Conservation (phyloP, 306 rosid genomes). For the Trichosanthes cucumerina region DNA sequence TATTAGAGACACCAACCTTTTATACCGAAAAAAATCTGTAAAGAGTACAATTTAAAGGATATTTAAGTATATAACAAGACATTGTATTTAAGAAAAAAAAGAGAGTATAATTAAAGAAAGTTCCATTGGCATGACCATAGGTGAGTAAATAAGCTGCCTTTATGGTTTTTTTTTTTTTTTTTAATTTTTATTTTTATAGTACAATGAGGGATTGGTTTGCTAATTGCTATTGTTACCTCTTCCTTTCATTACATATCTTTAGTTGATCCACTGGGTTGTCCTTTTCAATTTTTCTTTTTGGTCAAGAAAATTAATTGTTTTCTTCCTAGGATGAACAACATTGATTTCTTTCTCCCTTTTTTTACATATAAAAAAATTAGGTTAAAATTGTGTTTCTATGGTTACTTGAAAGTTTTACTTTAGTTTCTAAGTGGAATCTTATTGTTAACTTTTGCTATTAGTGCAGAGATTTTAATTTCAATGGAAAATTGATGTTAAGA, state of each 20-base stretch:
- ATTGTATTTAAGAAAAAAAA: background rate
- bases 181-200: too few species aligned
- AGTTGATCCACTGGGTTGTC: background rate
- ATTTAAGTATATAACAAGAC: background rate
- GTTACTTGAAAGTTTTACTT: background rate
- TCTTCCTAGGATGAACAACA: too few species aligned
- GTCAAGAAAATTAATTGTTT: background rate
- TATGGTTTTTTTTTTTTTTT: too few species aligned
- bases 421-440: too few species aligned
- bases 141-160: background rate
- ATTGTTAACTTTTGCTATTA: too few species aligned
- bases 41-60: background rate
- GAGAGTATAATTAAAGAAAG: background rate
- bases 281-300: background rate
- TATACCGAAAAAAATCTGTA: too few species aligned
- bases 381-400: too few species aligned
- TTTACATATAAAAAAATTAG: too few species aligned
- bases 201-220: too few species aligned
- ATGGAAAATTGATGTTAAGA: too few species aligned
- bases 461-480: too few species aligned
- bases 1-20: background rate
- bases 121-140: background rate
- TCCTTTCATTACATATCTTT: background rate
- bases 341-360: too few species aligned
- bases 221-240: background rate